Evolutionary conservation across 805 yeast genomes (phyloP).

Genomic region (Ascoidea rubescens): DNA sequence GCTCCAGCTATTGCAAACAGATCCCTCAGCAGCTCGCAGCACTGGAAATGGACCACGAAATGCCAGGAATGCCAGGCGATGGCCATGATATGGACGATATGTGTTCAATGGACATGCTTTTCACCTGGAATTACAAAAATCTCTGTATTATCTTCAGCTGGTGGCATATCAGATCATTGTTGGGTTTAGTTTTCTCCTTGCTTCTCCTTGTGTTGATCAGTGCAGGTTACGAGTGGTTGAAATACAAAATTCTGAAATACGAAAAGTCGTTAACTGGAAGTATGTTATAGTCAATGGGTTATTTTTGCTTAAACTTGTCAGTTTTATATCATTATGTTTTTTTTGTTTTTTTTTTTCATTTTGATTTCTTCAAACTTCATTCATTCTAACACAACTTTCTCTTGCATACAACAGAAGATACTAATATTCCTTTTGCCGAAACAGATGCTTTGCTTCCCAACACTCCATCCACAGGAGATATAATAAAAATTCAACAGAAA

Average conservation of each 20-base stretch:
- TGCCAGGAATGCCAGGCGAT: slow-evolving; percentile 17
- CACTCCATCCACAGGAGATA: no score
- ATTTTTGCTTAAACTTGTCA: no score
- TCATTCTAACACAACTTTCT: no score
- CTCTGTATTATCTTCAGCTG: slow-evolving; percentile 61
- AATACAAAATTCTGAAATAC: slow-evolving; percentile 11
- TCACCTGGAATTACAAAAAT: slow-evolving; percentile 66
- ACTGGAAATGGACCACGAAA: slow-evolving; percentile 7
- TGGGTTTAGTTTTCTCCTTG: slow-evolving; percentile 39
- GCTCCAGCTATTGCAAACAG: no score
- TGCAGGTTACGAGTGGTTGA: slow-evolving; percentile 49
- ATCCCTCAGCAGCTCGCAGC: no score
- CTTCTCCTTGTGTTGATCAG: slow-evolving; percentile 32
- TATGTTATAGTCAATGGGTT: slow-evolving; percentile 1
- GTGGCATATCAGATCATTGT: slow-evolving; percentile 58
- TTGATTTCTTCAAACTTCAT: no score
- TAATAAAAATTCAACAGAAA: slow-evolving; percentile 3
- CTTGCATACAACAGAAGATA: background rate
- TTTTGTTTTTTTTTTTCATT: no score
- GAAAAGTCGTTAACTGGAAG: background rate
- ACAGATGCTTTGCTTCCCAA: slow-evolving; percentile 1
- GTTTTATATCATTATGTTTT: no score
- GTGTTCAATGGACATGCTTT: slow-evolving; percentile 33
- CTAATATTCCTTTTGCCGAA: background rate
- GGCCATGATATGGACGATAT: slow-evolving; percentile 40